A percentile compares a stretch with the other conserved stretches of the same genome.
phyloP scores from a whole-genome alignment of 176 grass and related monocot species.

The Chloris gayana region DNA sequence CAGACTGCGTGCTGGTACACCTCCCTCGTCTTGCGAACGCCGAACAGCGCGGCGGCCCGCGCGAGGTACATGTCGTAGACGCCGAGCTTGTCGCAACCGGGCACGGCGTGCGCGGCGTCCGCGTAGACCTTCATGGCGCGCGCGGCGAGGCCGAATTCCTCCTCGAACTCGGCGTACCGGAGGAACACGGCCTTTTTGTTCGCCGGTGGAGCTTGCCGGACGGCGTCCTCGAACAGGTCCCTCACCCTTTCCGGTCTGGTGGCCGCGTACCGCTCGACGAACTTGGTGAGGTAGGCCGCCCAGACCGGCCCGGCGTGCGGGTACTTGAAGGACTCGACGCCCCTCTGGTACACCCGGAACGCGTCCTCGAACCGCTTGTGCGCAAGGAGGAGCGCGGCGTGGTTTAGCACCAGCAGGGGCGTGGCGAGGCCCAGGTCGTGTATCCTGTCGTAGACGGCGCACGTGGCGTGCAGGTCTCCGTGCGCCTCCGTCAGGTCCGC shows the following conservation, averaged over 20 bases:
- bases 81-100: conserved; percentile 55
- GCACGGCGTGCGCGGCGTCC: conserved; percentile 50
- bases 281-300: conserved; percentile 69
- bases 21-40: conserved; percentile 55
- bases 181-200: conserved; percentile 60
- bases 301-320: conserved; percentile 71
- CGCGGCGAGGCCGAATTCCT: conserved; percentile 62
- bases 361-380: conserved; percentile 75
- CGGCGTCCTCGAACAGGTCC: conserved; percentile 68
- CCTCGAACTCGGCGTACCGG: conserved; percentile 72
- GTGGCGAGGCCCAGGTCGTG: conserved; percentile 62
- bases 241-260: conserved; percentile 59
- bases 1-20: conserved; percentile 57
- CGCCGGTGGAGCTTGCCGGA: conserved; percentile 51
- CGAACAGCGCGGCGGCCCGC: conserved; percentile 53
- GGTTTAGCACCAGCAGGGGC: conserved; percentile 66
- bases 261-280: conserved; percentile 57
- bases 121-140: conserved; percentile 74
- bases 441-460: conserved; percentile 66
- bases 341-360: conserved; percentile 76
- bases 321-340: conserved; percentile 63
- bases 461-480: conserved; percentile 51
- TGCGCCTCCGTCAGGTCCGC: conserved; percentile 67
- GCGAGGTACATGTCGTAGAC: conserved; percentile 74
- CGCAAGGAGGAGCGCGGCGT: conserved; percentile 53